These are phyloP conservation scores for Cicer cuneatum DNA, from an alignment of 306 rosid genomes.

Conservation along the genomic window DNA sequence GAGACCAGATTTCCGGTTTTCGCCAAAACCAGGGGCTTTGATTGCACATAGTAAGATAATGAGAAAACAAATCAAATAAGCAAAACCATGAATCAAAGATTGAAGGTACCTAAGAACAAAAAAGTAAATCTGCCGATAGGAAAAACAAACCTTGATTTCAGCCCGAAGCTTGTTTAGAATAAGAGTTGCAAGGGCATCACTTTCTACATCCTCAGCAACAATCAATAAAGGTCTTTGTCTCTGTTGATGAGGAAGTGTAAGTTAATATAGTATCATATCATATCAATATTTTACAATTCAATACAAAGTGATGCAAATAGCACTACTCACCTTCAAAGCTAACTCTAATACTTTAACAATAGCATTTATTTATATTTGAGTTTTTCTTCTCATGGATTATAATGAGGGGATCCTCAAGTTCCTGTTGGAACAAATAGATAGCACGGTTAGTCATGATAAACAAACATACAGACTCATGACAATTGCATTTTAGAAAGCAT, in stretches of 20 bases:
- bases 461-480: background rate
- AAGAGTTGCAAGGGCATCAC: constrained; percentile 93
- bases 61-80: constrained; percentile 31
- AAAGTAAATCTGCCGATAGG: background rate
- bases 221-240: constrained; percentile 88
- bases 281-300: constrained; percentile 27
- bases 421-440: constrained; percentile 56
- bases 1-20: constrained; percentile 75
- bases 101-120: background rate
- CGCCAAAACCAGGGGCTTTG: constrained; percentile 97
- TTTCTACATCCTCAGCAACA: constrained; percentile 92
- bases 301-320: constrained; percentile 7
- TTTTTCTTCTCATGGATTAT: constrained; percentile 96
- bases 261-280: background rate
- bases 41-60: constrained; percentile 76
- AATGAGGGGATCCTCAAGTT: constrained; percentile 92
- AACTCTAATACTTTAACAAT: constrained; percentile 88
- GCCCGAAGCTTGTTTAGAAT: constrained; percentile 96
- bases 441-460: constrained; percentile 2
- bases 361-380: constrained; percentile 77
- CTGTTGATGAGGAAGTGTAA: constrained; percentile 51
- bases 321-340: constrained; percentile 79
- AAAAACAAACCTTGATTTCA: constrained; percentile 83
- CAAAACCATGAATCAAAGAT: constrained; percentile 2
- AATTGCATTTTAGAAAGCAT: background rate